A percentile compares a stretch with the other conserved stretches of the same genome.
Evolutionary conservation across 192 early-diverging fungal genomes (phyloP).

Genomic region (Chytriomyces sp.): DNA sequence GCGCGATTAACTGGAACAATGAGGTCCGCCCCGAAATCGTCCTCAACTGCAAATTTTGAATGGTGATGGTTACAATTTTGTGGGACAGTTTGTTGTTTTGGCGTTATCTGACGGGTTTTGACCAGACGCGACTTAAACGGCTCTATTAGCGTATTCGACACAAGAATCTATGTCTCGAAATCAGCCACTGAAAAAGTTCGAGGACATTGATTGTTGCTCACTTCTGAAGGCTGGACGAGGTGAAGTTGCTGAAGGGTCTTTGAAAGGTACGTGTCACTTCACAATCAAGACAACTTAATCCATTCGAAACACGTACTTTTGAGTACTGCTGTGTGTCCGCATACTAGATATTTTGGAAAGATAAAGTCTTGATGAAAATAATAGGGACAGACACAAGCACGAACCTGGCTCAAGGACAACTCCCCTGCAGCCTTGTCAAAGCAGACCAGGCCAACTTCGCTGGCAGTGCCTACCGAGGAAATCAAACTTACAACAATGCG

Average conservation of each 20-base stretch:
- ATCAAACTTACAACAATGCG: neutral
- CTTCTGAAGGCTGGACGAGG: constrained; percentile 63
- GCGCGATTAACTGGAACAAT: constrained; percentile 55
- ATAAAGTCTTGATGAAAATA: neutral
- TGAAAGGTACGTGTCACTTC: neutral
- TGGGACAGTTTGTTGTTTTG: constrained; percentile 34
- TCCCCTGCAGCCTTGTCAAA: constrained; percentile 64
- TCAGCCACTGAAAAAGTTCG: neutral
- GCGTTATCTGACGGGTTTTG: constrained; percentile 45
- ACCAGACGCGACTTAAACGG: constrained; percentile 59
- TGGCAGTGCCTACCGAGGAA: constrained; percentile 32
- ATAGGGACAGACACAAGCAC: neutral
- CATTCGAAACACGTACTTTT: constrained; percentile 6
- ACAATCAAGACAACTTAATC: neutral
- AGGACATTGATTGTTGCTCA: constrained; percentile 24
- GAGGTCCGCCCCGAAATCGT: constrained; percentile 2
- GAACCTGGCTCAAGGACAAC: constrained; percentile 66
- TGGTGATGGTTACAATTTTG: neutral
- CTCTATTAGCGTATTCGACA: constrained; percentile 57
- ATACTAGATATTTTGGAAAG: constrained; percentile 47
- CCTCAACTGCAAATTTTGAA: constrained; percentile 37
- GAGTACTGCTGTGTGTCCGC: constrained; percentile 68
- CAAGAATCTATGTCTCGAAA: constrained; percentile 48
- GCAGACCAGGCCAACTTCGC: constrained; percentile 67
- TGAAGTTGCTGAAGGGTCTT: constrained; percentile 65